Percentiles rank a stretch among this genome's conserved stretches.
Conservation (phyloP, 2,329 filamentous ascomycete species). For the Saccharata proteae region DNA sequence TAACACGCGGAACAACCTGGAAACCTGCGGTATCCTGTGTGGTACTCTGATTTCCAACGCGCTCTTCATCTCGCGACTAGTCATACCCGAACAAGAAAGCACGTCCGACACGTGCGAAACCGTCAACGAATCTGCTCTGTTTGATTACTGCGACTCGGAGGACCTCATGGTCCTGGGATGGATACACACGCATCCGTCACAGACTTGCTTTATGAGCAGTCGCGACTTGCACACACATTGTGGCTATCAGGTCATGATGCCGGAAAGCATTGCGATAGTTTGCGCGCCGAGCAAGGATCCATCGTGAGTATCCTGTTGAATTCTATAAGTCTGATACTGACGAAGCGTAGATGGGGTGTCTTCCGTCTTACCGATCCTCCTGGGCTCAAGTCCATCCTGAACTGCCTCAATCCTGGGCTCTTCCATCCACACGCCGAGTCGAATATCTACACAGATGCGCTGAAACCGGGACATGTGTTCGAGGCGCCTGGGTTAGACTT, state of each 20-base stretch:
- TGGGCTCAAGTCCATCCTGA: conserved; percentile 71
- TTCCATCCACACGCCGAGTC: conserved; percentile 68
- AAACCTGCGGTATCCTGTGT: conserved; percentile 91
- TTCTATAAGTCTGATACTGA: too few relatives aligned
- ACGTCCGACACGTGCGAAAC: conserved; percentile 94
- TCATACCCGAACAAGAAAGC: conserved; percentile 83
- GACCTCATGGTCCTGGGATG: conserved; percentile 82
- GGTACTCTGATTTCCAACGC: conserved; percentile 87
- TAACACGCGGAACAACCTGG: conserved; percentile 73
- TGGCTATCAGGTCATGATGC: conserved; percentile 91
- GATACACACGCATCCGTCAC: conserved; percentile 96
- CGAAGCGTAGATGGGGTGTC: conserved; percentile 58
- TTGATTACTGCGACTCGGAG: conserved; percentile 78
- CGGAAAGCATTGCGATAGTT: conserved; percentile 92
- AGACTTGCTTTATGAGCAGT: conserved; percentile 96
- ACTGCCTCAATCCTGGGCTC: conserved; percentile 63
- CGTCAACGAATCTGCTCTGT: conserved; percentile 69
- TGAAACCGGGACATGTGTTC: conserved; percentile 46
- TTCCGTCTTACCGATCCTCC: conserved; percentile 91
- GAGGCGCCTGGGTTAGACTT: conserved; percentile 46
- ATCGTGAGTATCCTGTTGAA: conserved; percentile 47
- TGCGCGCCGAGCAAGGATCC: conserved; percentile 75
- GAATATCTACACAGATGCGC: conserved; percentile 67
- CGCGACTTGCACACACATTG: conserved; percentile 87
- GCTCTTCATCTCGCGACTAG: conserved; percentile 74